Evolutionary conservation across 345 rosid genomes (phyloP).

Genomic region (Pseudoturritis turrita): DNA sequence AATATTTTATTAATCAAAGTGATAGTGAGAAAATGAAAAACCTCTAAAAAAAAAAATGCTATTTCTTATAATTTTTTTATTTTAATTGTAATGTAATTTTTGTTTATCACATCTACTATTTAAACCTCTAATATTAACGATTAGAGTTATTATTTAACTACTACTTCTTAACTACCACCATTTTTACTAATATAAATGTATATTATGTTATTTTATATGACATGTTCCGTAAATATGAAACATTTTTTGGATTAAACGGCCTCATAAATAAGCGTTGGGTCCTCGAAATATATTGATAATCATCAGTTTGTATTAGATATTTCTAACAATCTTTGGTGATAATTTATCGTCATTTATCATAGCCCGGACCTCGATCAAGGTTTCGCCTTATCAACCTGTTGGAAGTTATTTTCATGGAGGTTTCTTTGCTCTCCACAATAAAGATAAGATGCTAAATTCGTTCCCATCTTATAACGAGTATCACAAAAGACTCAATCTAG

Average conservation of each 20-base stretch:
- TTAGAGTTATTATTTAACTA: too few relatives aligned
- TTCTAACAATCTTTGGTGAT: not conserved
- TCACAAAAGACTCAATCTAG: conserved; percentile 7
- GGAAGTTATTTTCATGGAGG: not conserved
- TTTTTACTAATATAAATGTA: too few relatives aligned
- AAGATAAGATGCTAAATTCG: conserved; percentile 8
- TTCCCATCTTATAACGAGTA: conserved; percentile 12
- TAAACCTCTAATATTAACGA: too few relatives aligned
- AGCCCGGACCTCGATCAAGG: conserved; percentile 1
- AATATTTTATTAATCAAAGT: too few relatives aligned
- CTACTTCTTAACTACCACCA: too few relatives aligned
- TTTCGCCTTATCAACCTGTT: not conserved
- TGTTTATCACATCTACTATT: too few relatives aligned
- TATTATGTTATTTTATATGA: not conserved
- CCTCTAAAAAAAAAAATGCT: too few relatives aligned
- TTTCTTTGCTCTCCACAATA: not conserved
- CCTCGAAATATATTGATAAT: not conserved
- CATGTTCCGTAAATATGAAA: too few relatives aligned
- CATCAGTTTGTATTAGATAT: not conserved
- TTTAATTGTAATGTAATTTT: too few relatives aligned
- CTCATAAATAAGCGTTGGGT: not conserved
- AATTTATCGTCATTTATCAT: not conserved
- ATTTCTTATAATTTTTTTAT: too few relatives aligned
- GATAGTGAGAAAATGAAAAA: too few relatives aligned
- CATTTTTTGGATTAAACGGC: not conserved